A percentile compares a stretch with the other conserved stretches of the same genome.
phyloP scores from a whole-genome alignment of 176 grass and related monocot species.

The Carex kokanica region DNA sequence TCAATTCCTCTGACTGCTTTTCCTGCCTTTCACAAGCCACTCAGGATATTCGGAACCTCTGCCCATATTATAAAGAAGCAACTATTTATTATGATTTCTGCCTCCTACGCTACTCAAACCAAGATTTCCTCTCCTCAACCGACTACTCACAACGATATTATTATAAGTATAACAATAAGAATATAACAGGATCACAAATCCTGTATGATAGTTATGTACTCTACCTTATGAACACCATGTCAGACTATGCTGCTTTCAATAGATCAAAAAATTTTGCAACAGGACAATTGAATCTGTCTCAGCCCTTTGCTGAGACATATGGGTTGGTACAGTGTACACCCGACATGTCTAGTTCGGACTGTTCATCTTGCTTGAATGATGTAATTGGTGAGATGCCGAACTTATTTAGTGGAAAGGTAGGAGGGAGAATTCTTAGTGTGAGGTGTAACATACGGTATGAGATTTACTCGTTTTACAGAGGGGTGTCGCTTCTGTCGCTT shows the following conservation, averaged over 20 bases:
- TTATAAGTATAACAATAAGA: not conserved
- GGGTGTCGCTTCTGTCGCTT: not conserved
- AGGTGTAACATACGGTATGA: slow-evolving; percentile 7
- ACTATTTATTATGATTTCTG: slow-evolving; percentile 39
- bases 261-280: not conserved
- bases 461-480: not conserved
- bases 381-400: not conserved
- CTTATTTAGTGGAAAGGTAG: not conserved
- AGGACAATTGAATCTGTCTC: not conserved
- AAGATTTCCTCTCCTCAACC: slow-evolving; percentile 22
- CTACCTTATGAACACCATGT: not conserved
- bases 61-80: slow-evolving; percentile 30
- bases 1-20: slow-evolving; percentile 31
- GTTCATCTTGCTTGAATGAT: not conserved
- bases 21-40: slow-evolving; percentile 37
- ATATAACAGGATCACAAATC: not conserved
- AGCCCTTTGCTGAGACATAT: not conserved
- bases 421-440: not conserved
- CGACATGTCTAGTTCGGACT: not conserved
- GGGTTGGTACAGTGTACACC: not conserved
- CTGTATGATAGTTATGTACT: not conserved
- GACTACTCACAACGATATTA: not conserved
- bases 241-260: not conserved
- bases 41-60: slow-evolving; percentile 23
- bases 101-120: slow-evolving; percentile 45